Evolutionary conservation across 2,329 filamentous ascomycete genomes (phyloP).

Genomic region (Monosporascus sp.): DNA sequence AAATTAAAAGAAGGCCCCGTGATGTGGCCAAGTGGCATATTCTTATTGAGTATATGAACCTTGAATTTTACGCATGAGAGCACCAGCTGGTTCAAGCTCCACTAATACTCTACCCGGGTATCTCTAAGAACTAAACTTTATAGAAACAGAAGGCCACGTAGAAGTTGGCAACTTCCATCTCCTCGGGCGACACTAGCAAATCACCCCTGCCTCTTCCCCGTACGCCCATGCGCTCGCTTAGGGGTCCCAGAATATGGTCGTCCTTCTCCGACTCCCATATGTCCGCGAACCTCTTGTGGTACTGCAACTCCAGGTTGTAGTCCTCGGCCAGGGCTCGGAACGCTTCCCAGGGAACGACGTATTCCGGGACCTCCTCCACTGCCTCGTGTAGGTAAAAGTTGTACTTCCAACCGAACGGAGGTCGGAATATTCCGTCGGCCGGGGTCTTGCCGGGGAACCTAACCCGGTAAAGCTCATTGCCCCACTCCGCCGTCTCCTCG

Average conservation of each 20-base stretch:
- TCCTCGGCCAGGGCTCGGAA: conserved; percentile 94
- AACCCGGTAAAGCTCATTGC: conserved; percentile 88
- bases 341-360: conserved; percentile 96
- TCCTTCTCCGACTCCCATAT: conserved; percentile 92
- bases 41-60: no score
- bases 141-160: conserved; percentile 97
- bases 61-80: not conserved
- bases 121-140: conserved; percentile 58
- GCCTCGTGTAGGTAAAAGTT: conserved; percentile 94
- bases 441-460: conserved; percentile 80
- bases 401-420: conserved; percentile 97
- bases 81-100: not conserved
- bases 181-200: conserved; percentile 72
- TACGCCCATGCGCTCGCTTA: conserved; percentile 96
- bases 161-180: conserved; percentile 88
- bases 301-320: conserved; percentile 93
- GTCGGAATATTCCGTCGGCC: conserved; percentile 83
- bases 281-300: conserved; percentile 83
- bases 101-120: not conserved
- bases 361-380: conserved; percentile 93
- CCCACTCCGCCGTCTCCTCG: conserved; percentile 71
- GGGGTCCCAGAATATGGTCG: conserved; percentile 69
- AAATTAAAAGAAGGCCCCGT: no score
- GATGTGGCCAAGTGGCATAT: no score
- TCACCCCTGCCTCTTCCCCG: conserved; percentile 61